Base-by-base conservation (phyloP, 2,329 filamentous ascomycete genomes). In the Colletotrichum scovillei region DNA sequence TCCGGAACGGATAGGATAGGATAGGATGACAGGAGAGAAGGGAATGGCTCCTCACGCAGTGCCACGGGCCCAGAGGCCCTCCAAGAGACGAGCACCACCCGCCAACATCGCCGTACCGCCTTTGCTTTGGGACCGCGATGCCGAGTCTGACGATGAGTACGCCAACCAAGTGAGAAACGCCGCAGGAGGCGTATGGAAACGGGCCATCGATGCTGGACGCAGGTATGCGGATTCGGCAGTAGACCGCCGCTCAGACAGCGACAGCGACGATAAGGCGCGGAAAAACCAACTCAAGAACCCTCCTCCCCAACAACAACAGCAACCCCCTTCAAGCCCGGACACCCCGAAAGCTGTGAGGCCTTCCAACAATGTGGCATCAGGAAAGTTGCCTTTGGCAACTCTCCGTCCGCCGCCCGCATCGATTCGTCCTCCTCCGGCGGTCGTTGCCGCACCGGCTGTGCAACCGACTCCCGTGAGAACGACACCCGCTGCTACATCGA, bases 71-170 rank as follows among this genome's bases (percentile, higher is more conserved):
- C 49, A 46, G 26, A 67, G 49, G 63, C 30, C 68, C 28, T 12
- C 49, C 19, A 53, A 49, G 52, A 63, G 72, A 59, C 49, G 68
- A 63, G 72, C 62, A 38, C 55, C 38, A 28, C 72, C 68, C 30
- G 68, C 52, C 63, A 63, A 67, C 32, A 67, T 74, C n/a, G 42
- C 46, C 16, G 30, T 67, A 12, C 63, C 72, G 28, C 62, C 28
- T 63, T 5, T 52, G 35, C 24, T 67, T 32, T 52, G 38, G 63
- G 62, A 74, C 46, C 62, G 72, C 9, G 63, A 72, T 24, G 57
- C 26, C 16, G 72, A 72, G 35, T 72, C 68, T 26, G 72, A 74
- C 52, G 68, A 74, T 52, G 72, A 72, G 22, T 72, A 73, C 35
- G 67, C 67, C 11, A 35, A 55, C 19, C 59, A 63, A 49, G 67